phyloP scores from a whole-genome alignment of 805 yeast genomes.

The Kluyveromyces starmeri region DNA sequence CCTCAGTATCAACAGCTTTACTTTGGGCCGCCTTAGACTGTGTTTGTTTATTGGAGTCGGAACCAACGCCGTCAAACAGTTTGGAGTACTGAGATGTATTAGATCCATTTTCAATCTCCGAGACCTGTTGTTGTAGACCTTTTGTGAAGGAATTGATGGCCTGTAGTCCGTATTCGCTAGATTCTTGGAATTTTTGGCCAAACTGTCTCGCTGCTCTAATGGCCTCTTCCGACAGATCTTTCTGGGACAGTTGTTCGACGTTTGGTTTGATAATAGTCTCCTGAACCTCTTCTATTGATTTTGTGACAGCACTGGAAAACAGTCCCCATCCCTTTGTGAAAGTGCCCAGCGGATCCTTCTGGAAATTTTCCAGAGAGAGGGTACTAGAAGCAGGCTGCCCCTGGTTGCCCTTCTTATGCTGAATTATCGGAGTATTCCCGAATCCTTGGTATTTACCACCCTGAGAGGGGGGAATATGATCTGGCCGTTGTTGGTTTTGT shows the following conservation, averaged over 20 bases:
- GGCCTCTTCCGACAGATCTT: slow-evolving; percentile 76
- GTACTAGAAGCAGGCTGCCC: slow-evolving; percentile 23
- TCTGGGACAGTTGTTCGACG: slow-evolving; percentile 57
- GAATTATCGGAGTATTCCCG: slow-evolving; percentile 58
- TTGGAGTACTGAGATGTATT: slow-evolving; percentile 17
- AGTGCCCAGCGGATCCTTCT: slow-evolving; percentile 84
- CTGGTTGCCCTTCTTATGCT: slow-evolving; percentile 14
- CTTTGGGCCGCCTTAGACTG: slow-evolving; percentile 7
- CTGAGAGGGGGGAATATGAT: slow-evolving; percentile 77
- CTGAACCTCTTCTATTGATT: slow-evolving; percentile 77
- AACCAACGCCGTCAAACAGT: slow-evolving; percentile 49
- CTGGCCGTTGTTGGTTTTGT: slow-evolving; percentile 64
- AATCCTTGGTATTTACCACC: slow-evolving; percentile 92
- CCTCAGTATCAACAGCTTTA: slow-evolving; percentile 20
- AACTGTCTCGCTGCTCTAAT: slow-evolving; percentile 92
- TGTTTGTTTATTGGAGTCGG: slow-evolving; percentile 14
- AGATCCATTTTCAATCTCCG: slow-evolving; percentile 25
- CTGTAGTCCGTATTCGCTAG: slow-evolving; percentile 67
- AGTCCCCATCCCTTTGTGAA: slow-evolving; percentile 90
- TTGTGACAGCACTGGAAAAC: slow-evolving; percentile 75
- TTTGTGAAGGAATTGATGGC: slow-evolving; percentile 53
- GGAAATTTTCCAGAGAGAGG: slow-evolving; percentile 60
- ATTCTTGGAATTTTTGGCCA: slow-evolving; percentile 88
- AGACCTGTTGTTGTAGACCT: slow-evolving; percentile 29
- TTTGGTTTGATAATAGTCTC: slow-evolving; percentile 90